Base-by-base conservation (phyloP, 129 eudicot species). In the Flaveria sonorensis region DNA sequence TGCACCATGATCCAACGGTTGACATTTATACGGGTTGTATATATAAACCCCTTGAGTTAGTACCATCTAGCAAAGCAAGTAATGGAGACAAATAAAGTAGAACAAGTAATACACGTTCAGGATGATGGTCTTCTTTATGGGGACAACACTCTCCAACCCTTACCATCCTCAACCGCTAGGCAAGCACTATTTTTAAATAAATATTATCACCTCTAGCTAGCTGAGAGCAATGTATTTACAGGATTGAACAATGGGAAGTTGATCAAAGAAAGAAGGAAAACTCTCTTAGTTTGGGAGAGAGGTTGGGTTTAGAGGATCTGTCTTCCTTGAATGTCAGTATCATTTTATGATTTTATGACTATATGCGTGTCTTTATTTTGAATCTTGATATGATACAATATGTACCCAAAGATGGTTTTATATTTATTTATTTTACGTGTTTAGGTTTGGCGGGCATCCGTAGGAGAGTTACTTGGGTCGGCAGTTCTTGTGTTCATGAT, bases 381-480 rank as follows among this genome's bases (percentile, higher is more conserved):
- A 43, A 43, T 43, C 5, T 30, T 19, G n/a, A n/a, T n/a, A n/a
- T n/a, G n/a, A n/a, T n/a, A n/a, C n/a, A n/a, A n/a, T 21, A 28
- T 24, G 2, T 26, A 10, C 3, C 7, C 7, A 8, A 16, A 0
- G 48, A n/a, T 4, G 20, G 45, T 3, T 32, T 65, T 65, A 28
- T 21, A 21, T n/a, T n/a, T 12, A 14, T 20, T 26, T 42, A 13
- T 40, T 51, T 71, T 46, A 40, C 68, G 65, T 77, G 42, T 14
- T 2, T 24, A 88, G 97, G 96, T 89, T 0, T 92, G 96, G 96
- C 82, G 97, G 42, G 96, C 96, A 46, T 87, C 97, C 1, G 40
- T 87, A 0, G 97, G 91, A 40, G 97, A 92, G 83, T 78, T 92
- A 47, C 50, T 89, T 0, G 92, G 97, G 15, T 61, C 97, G 8